Conservation (phyloP, 148 eudicot species). For the Rhododendron kiyosumense region DNA sequence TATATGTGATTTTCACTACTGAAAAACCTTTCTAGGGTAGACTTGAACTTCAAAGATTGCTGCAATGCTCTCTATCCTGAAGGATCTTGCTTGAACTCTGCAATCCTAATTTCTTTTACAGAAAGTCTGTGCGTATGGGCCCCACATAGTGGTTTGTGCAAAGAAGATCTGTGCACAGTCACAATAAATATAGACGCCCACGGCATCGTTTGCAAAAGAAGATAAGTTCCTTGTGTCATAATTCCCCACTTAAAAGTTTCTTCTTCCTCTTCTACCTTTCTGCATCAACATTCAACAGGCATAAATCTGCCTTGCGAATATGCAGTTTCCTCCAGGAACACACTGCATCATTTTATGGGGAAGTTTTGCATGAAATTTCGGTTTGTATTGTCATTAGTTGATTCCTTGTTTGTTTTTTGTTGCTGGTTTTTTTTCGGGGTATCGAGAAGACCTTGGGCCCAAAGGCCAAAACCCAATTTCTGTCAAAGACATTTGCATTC, state of each 20-base stretch:
- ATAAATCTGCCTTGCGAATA: background rate
- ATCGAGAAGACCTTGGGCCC: background rate
- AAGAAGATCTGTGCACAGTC: too few species aligned
- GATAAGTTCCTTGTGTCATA: background rate
- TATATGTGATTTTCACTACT: background rate
- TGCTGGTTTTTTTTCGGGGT: background rate
- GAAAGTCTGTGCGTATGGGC: too few species aligned
- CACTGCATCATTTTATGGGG: background rate
- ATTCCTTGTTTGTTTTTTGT: background rate
- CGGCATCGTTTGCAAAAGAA: too few species aligned
- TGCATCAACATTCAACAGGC: background rate
- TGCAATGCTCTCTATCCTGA: background rate
- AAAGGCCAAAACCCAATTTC: background rate
- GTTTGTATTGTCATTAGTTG: background rate
- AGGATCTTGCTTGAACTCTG: background rate
- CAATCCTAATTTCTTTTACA: background rate
- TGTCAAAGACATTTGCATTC: background rate
- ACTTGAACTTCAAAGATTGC: background rate
- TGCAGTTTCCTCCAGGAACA: background rate
- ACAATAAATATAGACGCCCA: too few species aligned
- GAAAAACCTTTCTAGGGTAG: background rate
- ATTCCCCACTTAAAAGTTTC: background rate
- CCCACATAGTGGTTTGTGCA: too few species aligned
- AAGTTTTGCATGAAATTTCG: background rate
- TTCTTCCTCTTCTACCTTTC: background rate